Percentiles rank a stretch among this genome's conserved stretches.
Evolutionary conservation across 441 rosid species (phyloP).

Genomic region (Aleurites moluccanus): DNA sequence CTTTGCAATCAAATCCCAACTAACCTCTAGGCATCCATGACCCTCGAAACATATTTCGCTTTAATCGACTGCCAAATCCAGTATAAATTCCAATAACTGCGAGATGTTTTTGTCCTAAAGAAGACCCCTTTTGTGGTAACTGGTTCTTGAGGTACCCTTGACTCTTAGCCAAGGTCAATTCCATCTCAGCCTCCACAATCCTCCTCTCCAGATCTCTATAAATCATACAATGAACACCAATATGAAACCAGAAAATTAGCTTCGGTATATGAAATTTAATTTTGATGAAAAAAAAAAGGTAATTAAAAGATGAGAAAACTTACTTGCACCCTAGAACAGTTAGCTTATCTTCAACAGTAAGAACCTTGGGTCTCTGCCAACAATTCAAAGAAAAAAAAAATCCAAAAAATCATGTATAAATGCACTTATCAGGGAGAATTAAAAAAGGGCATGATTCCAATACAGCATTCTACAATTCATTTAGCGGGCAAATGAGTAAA

Average conservation of each 20-base stretch:
- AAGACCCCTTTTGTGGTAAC: conserved; percentile 43
- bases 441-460: background rate
- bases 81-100: conserved; percentile 93
- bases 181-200: conserved; percentile 92
- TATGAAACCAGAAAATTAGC: conserved; percentile 3
- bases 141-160: conserved; percentile 73
- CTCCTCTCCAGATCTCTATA: conserved; percentile 84
- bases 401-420: background rate
- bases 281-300: background rate
- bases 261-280: background rate
- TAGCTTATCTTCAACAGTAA: conserved; percentile 88
- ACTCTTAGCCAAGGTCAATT: conserved; percentile 87
- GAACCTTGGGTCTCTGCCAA: conserved; percentile 88
- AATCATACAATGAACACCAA: conserved; percentile 19
- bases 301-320: conserved; percentile 28
- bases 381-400: conserved; percentile 22
- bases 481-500: background rate
- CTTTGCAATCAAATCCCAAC: conserved; percentile 8
- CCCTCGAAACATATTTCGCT: conserved; percentile 74
- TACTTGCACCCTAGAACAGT: conserved; percentile 90
- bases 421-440: background rate
- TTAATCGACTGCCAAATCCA: conserved; percentile 87
- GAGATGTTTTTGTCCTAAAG: conserved; percentile 58
- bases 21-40: conserved; percentile 96
- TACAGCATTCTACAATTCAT: background rate